Base-by-base conservation (phyloP, 768 basidiomycete species). In the Rhizopogon vinicolor region DNA sequence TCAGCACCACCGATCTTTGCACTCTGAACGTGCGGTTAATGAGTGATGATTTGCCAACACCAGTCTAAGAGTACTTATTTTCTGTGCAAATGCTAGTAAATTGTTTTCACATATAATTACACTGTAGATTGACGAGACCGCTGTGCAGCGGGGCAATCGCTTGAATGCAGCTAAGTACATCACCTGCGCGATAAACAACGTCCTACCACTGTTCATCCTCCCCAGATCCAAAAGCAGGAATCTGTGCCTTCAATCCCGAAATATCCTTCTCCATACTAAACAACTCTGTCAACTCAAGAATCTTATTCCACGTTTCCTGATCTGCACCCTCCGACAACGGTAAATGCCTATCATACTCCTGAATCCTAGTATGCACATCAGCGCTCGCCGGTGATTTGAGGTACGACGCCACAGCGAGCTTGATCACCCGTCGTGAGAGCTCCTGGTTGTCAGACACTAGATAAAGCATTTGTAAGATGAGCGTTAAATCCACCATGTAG, bases 401-500 rank as follows among this genome's bases (percentile, higher is more conserved):
- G 12, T 46, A 31, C 3, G 28, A 10, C 6, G 5, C 8, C 1
- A 46, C n/a, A 1, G 44, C 44, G 10, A 46, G 29, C 29, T 46
- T 31, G 29, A 46, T 18, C 0, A 1, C 9, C 44, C 44, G 29
- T 12, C n/a, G 29, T 2, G 44, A 10, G 2, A 46, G n/a, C 2
- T 18, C 44, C 29, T 18, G n/a, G 6, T 6, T 31, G 16, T 39
- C 35, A 3, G 51, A 41, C 18, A 57, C 6, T 3, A 46, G 41
- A n/a, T 61, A 67, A 2, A 67, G 48, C 14, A 48, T 61, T 18
- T 67, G 64, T 54, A 67, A 52, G 18, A 67, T 53, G n/a, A 63
- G 56, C 0, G 63, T 67, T 2, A 67, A 37, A 49, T 67, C 63
- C 19, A 65, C 52, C 19, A 67, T 67, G 54, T 67, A 67, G 12